phyloP scores from a whole-genome alignment of 257 asterid species.

The Lycium barbarum region DNA sequence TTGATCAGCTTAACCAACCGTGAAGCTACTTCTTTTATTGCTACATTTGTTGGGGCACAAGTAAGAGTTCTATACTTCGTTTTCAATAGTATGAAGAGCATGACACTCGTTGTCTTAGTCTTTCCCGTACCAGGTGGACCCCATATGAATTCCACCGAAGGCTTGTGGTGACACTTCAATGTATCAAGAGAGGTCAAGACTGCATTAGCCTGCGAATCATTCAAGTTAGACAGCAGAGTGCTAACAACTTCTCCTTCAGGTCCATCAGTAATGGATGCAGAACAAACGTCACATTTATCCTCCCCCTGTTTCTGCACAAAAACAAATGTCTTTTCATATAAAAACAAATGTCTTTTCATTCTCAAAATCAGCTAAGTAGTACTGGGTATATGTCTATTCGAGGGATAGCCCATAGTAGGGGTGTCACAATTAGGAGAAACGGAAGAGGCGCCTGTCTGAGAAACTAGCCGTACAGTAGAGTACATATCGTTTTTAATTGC shows the following conservation, averaged over 20 bases:
- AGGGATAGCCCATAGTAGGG: not conserved
- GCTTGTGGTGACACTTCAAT: constrained; percentile 31
- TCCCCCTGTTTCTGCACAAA: constrained; percentile 8
- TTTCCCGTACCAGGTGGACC: constrained; percentile 47
- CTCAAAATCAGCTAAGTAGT: not conserved
- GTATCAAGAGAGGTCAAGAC: constrained; percentile 29
- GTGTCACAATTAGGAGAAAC: too few species aligned
- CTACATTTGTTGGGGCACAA: constrained; percentile 44
- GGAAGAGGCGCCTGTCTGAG: not conserved
- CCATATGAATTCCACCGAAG: constrained; percentile 38
- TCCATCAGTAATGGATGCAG: not conserved
- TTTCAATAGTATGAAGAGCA: constrained; percentile 36
- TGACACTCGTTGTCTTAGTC: constrained; percentile 34
- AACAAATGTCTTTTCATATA: not conserved
- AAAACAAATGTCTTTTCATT: not conserved
- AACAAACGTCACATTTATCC: constrained; percentile 13
- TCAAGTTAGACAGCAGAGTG: constrained; percentile 36
- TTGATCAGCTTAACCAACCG: constrained; percentile 42
- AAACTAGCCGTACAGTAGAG: not conserved
- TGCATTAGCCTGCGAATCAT: constrained; percentile 51
- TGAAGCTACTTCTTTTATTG: constrained; percentile 46
- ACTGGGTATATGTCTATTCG: not conserved
- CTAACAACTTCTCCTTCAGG: constrained; percentile 25
- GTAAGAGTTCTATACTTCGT: constrained; percentile 16
- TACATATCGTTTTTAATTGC: not conserved